Percentiles rank a stretch among this genome's conserved stretches.
phyloP scores from a whole-genome alignment of 441 rosid species.

The Adansonia grandidieri region DNA sequence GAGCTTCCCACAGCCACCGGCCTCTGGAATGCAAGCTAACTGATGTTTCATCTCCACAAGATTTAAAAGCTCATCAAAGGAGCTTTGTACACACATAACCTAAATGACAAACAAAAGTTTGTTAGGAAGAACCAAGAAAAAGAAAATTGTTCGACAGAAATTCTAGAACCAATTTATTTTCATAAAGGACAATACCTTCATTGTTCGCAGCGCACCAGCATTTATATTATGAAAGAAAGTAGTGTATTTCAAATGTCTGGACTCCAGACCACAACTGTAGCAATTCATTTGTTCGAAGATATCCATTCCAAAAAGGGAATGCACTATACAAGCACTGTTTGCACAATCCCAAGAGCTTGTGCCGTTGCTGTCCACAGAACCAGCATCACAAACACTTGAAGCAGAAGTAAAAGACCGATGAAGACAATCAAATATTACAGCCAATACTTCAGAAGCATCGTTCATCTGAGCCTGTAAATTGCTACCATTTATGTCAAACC shows the following conservation, averaged over 20 bases:
- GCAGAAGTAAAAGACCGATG: slow-evolving; percentile 76
- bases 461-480: slow-evolving; percentile 92
- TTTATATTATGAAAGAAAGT: slow-evolving; percentile 92
- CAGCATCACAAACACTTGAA: slow-evolving; percentile 61
- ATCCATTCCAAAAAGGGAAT: slow-evolving; percentile 92
- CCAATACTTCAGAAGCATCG: slow-evolving; percentile 96
- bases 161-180: neutral
- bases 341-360: slow-evolving; percentile 83
- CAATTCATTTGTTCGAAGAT: slow-evolving; percentile 82
- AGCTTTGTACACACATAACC: slow-evolving; percentile 68
- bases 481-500: slow-evolving; percentile 28
- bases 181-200: slow-evolving; percentile 56
- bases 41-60: slow-evolving; percentile 91
- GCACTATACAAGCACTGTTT: slow-evolving; percentile 71
- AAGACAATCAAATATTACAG: slow-evolving; percentile 86
- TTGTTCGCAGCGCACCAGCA: slow-evolving; percentile 88
- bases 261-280: slow-evolving; percentile 76
- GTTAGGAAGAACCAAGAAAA: slow-evolving; percentile 28
- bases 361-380: slow-evolving; percentile 63
- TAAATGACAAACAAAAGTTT: slow-evolving; percentile 38
- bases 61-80: slow-evolving; percentile 76
- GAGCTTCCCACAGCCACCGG: slow-evolving; percentile 83
- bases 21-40: slow-evolving; percentile 81
- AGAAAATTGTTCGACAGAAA: neutral
- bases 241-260: slow-evolving; percentile 89